Evolutionary conservation across 352 stramenopile genomes (phyloP).

Genomic region (Discostella stelligera): DNA sequence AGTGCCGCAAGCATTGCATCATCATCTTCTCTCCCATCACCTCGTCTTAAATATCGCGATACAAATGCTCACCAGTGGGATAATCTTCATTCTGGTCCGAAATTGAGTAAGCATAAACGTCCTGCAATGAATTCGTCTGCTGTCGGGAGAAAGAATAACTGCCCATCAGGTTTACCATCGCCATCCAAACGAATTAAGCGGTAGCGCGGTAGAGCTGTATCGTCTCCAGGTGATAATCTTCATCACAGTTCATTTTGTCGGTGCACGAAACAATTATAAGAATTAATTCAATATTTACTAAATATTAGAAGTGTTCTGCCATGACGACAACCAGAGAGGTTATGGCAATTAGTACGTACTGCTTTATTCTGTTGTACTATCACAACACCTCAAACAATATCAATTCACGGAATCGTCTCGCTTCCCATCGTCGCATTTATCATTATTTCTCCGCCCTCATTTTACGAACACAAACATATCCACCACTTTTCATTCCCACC

Average conservation of each 20-base stretch:
- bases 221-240: too few species aligned
- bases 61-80: conserved; percentile 31
- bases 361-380: too few species aligned
- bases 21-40: conserved; percentile 14
- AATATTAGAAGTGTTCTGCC: too few species aligned
- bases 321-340: too few species aligned
- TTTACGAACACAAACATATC: conserved; percentile 76
- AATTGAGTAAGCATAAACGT: conserved; percentile 13
- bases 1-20: conserved; percentile 5
- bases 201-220: conserved; percentile 8
- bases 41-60: conserved; percentile 40
- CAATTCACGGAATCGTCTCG: too few species aligned
- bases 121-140: background rate
- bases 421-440: too few species aligned
- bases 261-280: too few species aligned
- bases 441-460: conserved; percentile 46
- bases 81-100: background rate
- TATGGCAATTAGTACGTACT: too few species aligned
- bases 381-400: too few species aligned
- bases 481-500: conserved; percentile 72
- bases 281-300: too few species aligned
- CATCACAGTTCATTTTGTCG: too few species aligned
- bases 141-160: conserved; percentile 29
- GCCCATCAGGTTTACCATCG: conserved; percentile 26
- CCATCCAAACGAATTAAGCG: conserved; percentile 34